Base-by-base conservation (phyloP, 345 rosid genomes). In the Pistacia atlantica region DNA sequence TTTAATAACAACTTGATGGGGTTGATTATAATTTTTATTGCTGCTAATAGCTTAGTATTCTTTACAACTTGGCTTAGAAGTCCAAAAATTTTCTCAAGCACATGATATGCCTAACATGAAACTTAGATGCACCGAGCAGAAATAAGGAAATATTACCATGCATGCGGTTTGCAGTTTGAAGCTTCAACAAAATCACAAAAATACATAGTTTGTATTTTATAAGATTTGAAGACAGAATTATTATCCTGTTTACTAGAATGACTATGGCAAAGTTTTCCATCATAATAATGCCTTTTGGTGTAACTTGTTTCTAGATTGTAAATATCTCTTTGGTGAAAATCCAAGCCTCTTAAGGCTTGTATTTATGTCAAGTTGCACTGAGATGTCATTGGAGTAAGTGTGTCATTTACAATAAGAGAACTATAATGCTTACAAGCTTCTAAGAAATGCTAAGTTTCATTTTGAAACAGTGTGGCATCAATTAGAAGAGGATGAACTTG, bases 261-360 rank as follows among this genome's bases (percentile, higher is more conserved):
- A 16, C 8, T 33, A 14, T 52, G 16, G 49, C 33, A 31, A 69
- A 69, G 33, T 69, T 54, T 69, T 12, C 59, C 31, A 4, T 69
- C 42, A 33, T 35, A 54, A 18, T 8, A 31, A 51, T 51, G 28
- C 12, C 8, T 54, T 69, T 33, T 10, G 14, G 60, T 54, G 33
- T 31, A 31, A 18, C 20, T 31, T 33, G 12, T 54, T 54, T 54
- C 25, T 69, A 35, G 62, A 35, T 5, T 54, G 16, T 54, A 55
- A 20, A 35, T 52, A 31, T 69, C 60, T 69, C 73, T 66, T 16
- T 54, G 16, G 13, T 52, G 73, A 69, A 55, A 55, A 54, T 17
- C 3, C 33, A 1, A 16, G n/a, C 3, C 16, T 20, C 22, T 69
- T 28, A 45, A 52, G 31, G 54, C 60, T 51, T 28, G 16, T 31